phyloP scores from a whole-genome alignment of 441 rosid species.

The Populus trichocarpa region DNA sequence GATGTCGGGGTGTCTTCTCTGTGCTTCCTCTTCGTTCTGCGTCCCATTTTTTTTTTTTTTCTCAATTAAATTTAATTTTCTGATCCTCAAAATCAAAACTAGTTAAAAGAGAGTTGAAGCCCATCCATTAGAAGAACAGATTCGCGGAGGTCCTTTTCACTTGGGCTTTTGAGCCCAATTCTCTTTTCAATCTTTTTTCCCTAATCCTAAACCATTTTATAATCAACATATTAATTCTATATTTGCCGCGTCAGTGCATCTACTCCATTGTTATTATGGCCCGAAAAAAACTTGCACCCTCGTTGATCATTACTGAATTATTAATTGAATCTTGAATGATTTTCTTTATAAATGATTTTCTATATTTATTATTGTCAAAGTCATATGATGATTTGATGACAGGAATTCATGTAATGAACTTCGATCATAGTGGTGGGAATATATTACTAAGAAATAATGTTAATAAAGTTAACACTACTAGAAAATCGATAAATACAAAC shows the following conservation, averaged over 20 bases:
- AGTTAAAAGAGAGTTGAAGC: not conserved
- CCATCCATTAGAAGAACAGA: not conserved
- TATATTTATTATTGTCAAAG: not conserved
- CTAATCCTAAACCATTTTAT: not conserved
- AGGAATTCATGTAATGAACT: not conserved
- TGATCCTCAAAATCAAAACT: not conserved
- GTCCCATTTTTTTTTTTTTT: conserved; percentile 24
- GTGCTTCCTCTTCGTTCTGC: conserved; percentile 40
- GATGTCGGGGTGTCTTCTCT: conserved; percentile 36
- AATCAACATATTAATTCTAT: too few species aligned
- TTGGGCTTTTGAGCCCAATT: not conserved
- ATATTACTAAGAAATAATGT: too few species aligned
- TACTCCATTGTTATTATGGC: not conserved
- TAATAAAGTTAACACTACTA: too few species aligned
- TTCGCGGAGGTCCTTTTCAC: not conserved
- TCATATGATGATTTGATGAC: too few species aligned
- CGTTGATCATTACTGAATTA: not conserved
- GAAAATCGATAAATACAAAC: too few species aligned
- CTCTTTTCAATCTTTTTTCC: not conserved
- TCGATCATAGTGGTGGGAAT: not conserved
- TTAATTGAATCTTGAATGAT: not conserved
- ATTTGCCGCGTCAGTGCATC: not conserved
- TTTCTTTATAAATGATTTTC: too few species aligned
- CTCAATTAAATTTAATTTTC: too few species aligned
- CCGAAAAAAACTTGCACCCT: not conserved